These are phyloP conservation scores for Diaporthe destruens DNA, from an alignment of 2,329 filamentous ascomycete species.

Conservation along the genomic window DNA sequence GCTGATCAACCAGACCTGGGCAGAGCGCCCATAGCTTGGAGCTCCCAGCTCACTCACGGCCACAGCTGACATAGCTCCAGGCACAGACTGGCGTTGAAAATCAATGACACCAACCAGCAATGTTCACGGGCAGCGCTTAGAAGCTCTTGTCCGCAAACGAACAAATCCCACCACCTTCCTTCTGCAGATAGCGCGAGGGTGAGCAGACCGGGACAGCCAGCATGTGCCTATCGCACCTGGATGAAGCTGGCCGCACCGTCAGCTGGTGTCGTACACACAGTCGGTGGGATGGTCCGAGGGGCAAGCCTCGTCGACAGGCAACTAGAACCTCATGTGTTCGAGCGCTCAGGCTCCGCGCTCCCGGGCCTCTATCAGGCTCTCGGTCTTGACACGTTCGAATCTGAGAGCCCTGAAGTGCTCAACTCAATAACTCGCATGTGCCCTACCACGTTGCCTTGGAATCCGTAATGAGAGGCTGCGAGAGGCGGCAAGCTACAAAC, in stretches of 20 bases:
- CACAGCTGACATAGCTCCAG: not conserved
- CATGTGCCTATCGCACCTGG: not conserved
- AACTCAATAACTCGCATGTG: not conserved
- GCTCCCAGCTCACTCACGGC: not conserved
- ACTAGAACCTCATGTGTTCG: not conserved
- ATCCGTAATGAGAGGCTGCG: not conserved
- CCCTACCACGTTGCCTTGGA: not conserved
- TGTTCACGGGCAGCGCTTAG: not conserved
- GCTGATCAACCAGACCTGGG: not conserved
- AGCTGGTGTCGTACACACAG: too few relatives aligned
- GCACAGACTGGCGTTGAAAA: not conserved
- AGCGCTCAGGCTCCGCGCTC: not conserved
- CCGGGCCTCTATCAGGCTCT: not conserved
- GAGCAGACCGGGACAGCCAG: not conserved
- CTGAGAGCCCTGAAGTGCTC: not conserved
- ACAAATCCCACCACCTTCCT: not conserved
- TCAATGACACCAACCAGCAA: not conserved
- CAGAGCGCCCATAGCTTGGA: not conserved
- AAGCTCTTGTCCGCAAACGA: slow-evolving; percentile 6
- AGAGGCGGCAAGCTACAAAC: not conserved
- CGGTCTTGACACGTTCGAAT: not conserved
- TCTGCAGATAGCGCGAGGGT: not conserved
- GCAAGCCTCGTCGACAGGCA: not conserved
- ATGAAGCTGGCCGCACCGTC: not conserved
- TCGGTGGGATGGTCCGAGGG: not conserved